Percentiles rank a stretch among this genome's conserved stretches.
Conservation (phyloP, 2,329 filamentous ascomycete genomes). For the Aspergillus terreus region DNA sequence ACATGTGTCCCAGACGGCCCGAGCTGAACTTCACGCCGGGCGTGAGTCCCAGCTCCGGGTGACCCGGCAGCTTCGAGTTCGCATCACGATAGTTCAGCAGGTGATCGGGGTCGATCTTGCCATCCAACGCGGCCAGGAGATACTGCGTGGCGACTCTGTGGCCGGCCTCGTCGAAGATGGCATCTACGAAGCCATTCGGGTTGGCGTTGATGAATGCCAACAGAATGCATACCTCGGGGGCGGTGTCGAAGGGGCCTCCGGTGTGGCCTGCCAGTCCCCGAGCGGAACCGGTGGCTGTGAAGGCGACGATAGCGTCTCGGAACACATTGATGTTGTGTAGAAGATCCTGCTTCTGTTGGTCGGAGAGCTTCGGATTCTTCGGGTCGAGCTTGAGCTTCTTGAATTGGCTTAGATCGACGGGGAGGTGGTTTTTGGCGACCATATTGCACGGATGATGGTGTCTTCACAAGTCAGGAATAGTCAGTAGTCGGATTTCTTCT, state of each 20-base stretch:
- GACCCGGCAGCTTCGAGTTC: constrained; percentile 38
- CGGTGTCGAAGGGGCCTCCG: constrained; percentile 38
- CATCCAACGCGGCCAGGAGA: constrained; percentile 33
- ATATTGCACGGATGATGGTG: too few relatives aligned
- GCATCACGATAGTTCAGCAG: constrained; percentile 41
- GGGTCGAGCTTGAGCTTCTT: constrained; percentile 35
- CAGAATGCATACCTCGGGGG: constrained; percentile 39
- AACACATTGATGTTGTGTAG: constrained; percentile 37
- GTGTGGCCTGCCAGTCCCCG: constrained; percentile 38
- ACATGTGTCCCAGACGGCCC: constrained; percentile 39
- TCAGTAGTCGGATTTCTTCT: too few relatives aligned
- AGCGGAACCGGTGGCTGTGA: constrained; percentile 37
- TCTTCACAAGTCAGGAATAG: too few relatives aligned
- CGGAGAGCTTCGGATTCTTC: constrained; percentile 29
- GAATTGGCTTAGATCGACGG: constrained; percentile 33
- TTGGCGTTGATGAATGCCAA: constrained; percentile 34
- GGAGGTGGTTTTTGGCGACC: constrained; percentile 9
- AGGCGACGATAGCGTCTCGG: constrained; percentile 38
- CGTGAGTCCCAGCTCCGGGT: constrained; percentile 38
- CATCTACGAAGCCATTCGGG: constrained; percentile 29
- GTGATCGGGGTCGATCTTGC: constrained; percentile 35
- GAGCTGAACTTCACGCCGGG: constrained; percentile 40
- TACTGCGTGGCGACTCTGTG: constrained; percentile 42
- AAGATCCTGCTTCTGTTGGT: constrained; percentile 35
- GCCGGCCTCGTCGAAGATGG: constrained; percentile 38